These are phyloP conservation scores for Chaetomiaceae sp. DNA, from an alignment of 2,329 filamentous ascomycete genomes.

Conservation along the genomic window DNA sequence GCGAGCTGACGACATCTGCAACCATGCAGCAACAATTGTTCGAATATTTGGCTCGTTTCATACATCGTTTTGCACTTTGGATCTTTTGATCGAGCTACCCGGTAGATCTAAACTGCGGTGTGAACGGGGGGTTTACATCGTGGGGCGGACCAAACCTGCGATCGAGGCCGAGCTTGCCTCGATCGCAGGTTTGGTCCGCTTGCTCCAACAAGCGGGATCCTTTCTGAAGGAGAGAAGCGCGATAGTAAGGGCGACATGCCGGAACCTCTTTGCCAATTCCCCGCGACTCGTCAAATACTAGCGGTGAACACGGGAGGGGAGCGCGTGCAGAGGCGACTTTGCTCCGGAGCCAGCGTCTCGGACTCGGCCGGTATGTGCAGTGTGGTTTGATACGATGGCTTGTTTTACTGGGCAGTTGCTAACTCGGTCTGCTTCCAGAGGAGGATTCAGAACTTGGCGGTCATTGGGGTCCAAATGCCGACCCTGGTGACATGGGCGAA, in stretches of 20 bases:
- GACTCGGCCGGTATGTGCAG: slow-evolving; percentile 42
- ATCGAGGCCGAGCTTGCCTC: no score
- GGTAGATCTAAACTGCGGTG: slow-evolving; percentile 13
- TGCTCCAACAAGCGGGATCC: slow-evolving; percentile 36
- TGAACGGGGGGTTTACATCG: slow-evolving; percentile 19
- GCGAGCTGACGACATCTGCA: background rate
- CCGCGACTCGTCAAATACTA: background rate
- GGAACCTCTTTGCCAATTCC: slow-evolving; percentile 18
- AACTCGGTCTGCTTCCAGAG: slow-evolving; percentile 27
- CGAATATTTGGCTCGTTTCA: no score
- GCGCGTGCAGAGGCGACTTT: slow-evolving; percentile 43
- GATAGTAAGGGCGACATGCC: slow-evolving; percentile 48
- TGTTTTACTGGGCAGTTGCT: background rate
- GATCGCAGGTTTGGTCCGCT: slow-evolving; percentile 6
- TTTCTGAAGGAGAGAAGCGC: slow-evolving; percentile 56
- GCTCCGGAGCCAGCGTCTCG: slow-evolving; percentile 54
- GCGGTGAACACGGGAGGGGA: slow-evolving; percentile 12
- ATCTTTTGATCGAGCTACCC: background rate
- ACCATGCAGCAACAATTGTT: background rate
- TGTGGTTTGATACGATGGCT: background rate
- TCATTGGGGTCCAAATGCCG: no score
- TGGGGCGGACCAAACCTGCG: slow-evolving; percentile 12
- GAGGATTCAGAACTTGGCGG: slow-evolving; percentile 36
- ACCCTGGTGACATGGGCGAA: no score
- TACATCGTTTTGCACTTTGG: background rate